These are phyloP conservation scores for Bolboschoenus planiculmis DNA, from an alignment of 176 grass and related monocot genomes.

Conservation along the genomic window DNA sequence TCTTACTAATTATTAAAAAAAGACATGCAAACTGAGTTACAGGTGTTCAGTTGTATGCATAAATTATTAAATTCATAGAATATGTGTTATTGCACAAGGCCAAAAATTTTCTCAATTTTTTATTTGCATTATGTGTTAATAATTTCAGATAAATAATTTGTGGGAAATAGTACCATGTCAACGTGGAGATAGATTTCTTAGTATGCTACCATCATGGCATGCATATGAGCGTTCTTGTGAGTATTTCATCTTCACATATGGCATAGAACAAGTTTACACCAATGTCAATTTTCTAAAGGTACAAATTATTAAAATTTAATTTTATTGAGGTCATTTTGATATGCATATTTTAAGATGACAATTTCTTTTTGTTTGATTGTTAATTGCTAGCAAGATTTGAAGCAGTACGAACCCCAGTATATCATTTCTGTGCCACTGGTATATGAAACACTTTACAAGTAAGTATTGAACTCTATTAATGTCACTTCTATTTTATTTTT, in stretches of 20 bases:
- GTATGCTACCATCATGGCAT: slow-evolving; percentile 98
- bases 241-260: slow-evolving; percentile 85
- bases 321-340: not conserved
- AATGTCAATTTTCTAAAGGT: slow-evolving; percentile 83
- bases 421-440: slow-evolving; percentile 84
- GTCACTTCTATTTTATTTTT: not conserved
- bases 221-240: slow-evolving; percentile 79
- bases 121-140: slow-evolving; percentile 2
- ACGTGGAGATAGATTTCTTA: slow-evolving; percentile 81
- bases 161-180: slow-evolving; percentile 79
- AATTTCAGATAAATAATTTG: slow-evolving; percentile 68
- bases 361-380: slow-evolving; percentile 29
- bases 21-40: not conserved
- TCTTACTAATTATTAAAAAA: not conserved
- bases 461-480: slow-evolving; percentile 4
- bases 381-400: slow-evolving; percentile 89
- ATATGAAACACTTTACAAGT: slow-evolving; percentile 98
- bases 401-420: slow-evolving; percentile 75
- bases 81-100: not conserved
- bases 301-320: slow-evolving; percentile 8
- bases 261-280: slow-evolving; percentile 91
- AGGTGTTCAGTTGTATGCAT: not conserved
- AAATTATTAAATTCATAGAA: not conserved
- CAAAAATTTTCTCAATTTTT: not conserved
- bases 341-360: not conserved